Evolutionary conservation across 2,329 filamentous ascomycete species (phyloP), one percentile per base, ranked within the genome.

Genomic region (Microascus cirrosus): DNA sequence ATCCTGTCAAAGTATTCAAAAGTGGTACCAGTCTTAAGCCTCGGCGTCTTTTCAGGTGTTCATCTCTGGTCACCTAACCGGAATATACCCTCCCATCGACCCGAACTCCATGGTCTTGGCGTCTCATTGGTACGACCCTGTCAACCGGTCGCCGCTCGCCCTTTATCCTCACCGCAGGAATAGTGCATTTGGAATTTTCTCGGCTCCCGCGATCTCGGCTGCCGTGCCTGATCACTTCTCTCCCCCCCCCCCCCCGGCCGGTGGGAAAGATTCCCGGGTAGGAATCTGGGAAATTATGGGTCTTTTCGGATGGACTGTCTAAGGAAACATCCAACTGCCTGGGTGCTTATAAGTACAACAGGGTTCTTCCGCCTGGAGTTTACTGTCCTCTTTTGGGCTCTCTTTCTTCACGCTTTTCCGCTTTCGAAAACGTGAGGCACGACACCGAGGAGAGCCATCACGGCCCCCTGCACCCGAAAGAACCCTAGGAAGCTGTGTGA

Each of bases 91-190:
- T 32, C 28, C 28, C 28, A 22, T 28, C 20, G 48, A 25, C 3
- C 48, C 48, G n/a, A 51, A 28, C 12, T n/a, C 15, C 20, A 22
- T 1, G 20, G 8, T 51, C 55, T 57, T 57, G 55, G 55, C 55
- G 50, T 18, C 39, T 18, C 39, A 36, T 53, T 48, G 52, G 52
- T 57, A 42, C 55, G 48, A 57, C 55, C 18, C 55, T 48, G 24
- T 53, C 7, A n/a, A 15, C 39, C 39, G 15, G 39, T 5, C 36
- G 39, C n/a, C 15, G 15, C 13, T 18, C 39, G 15, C 15, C 39
- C 39, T 53, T 57, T 56, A 56, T 56, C 55, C 55, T 22, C 48
- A 24, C 55, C 28, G 34, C 22, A 20, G 55, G 55, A 11, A 56
- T 56, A 56, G 55, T 56, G 42, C 55, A 32, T 34, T 50, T 45